Evolutionary conservation across 2,329 filamentous ascomycete genomes (phyloP), one percentile per base, ranked within the genome.

Genomic region (Calonectria pseudoreteaudii): DNA sequence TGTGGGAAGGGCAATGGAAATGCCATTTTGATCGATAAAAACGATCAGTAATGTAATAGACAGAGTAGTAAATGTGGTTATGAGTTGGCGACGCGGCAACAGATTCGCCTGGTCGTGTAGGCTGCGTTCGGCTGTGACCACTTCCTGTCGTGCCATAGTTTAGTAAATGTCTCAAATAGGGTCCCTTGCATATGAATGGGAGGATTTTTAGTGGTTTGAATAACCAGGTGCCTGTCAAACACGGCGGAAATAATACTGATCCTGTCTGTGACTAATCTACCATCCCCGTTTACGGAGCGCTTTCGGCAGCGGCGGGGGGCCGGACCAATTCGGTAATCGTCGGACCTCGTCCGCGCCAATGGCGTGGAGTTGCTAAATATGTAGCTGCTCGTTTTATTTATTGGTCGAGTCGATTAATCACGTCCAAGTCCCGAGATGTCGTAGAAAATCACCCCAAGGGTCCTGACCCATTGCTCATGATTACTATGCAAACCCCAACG

Each of bases 101-200:
- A 91, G 86, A 72, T 92, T 90, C 11, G 87, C 90, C 79, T 92
- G 90, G 77, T 91, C 88, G 79, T 89, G 86, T 50, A 89, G 82
- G 16, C 84, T 84, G 76, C 83, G 85, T 75, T 89, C 88, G 56
- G 86, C 87, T 31, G 31, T 67, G 41, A 47, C 53, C 11, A 72
- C 70, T 44, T 72, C 65, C 36, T 72, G 65, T 30, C 65, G 70
- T 16, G 65, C 30, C 70, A 72, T 72, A 18, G 18, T 47, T 36
- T 34, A 14, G 4, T n/a, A 10, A 20, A 5, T 65, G 13, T 18
- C 26, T 34, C 20, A 23, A 41, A 18, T 20, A 5, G 8, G 26
- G 20, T 20, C 56, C 36, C 18, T 18, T 16, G 6, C 14, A 13
- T 28, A 18, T 4, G 26, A 38, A 28, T 41, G 7, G 23, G 6